phyloP scores from a whole-genome alignment of 2,329 filamentous ascomycete species.

The Trichoderma sp. region DNA sequence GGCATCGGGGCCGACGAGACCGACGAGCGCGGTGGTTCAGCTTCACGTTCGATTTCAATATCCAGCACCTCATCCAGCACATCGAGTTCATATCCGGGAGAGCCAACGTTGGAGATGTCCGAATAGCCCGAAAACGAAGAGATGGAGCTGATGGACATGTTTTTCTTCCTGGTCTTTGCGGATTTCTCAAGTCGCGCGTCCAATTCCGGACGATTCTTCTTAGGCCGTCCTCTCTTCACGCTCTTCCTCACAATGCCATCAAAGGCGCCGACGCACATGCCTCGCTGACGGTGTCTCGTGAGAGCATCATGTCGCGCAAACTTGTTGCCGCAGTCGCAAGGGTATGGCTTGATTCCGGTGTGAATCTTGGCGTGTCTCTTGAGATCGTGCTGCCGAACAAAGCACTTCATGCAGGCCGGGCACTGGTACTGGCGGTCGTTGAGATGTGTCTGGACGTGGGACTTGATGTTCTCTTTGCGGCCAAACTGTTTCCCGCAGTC shows the following conservation, averaged over 20 bases:
- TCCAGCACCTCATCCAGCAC: constrained; percentile 53
- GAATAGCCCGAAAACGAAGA: constrained; percentile 59
- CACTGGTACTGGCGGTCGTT: constrained; percentile 95
- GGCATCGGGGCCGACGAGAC: constrained; percentile 52
- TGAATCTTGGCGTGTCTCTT: constrained; percentile 98
- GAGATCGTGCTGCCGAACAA: constrained; percentile 94
- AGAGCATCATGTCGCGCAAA: constrained; percentile 95
- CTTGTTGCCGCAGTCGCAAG: constrained; percentile 89
- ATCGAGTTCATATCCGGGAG: constrained; percentile 51
- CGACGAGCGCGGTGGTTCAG: constrained; percentile 35
- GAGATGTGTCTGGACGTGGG: constrained; percentile 95
- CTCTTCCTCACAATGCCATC: constrained; percentile 69
- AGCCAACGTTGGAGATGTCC: constrained; percentile 57
- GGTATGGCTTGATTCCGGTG: constrained; percentile 92
- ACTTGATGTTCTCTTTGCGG: constrained; percentile 98
- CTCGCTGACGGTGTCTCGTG: constrained; percentile 89
- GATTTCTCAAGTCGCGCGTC: constrained; percentile 60
- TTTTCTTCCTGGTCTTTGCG: constrained; percentile 58
- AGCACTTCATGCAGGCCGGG: constrained; percentile 90
- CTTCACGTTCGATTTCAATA: constrained; percentile 37
- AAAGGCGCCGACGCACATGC: constrained; percentile 95
- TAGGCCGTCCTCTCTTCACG: constrained; percentile 63
- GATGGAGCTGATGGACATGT: constrained; percentile 48
- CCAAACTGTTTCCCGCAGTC: constrained; percentile 88
- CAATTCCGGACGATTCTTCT: constrained; percentile 61